Conservation (phyloP, 2,329 filamentous ascomycete genomes). For the Talaromyces sp. region DNA sequence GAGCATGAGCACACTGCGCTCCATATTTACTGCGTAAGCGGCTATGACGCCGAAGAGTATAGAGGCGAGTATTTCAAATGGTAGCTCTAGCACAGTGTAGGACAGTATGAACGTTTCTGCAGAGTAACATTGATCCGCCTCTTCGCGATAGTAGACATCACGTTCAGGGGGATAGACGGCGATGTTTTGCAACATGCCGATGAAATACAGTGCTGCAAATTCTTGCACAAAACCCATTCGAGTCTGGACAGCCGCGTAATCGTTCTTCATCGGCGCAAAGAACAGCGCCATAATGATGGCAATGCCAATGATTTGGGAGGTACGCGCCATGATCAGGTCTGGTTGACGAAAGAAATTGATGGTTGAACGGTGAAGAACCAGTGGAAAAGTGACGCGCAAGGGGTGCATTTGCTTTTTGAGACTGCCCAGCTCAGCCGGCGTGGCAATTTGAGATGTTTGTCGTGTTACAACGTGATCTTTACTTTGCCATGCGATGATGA, state of each 20-base stretch:
- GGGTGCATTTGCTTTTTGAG: slow-evolving; percentile 61
- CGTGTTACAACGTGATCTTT: slow-evolving; percentile 23
- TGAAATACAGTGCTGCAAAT: slow-evolving; percentile 54
- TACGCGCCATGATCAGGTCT: slow-evolving; percentile 59
- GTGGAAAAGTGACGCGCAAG: slow-evolving; percentile 60
- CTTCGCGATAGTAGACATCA: slow-evolving; percentile 73
- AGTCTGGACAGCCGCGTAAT: slow-evolving; percentile 68
- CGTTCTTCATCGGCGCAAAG: slow-evolving; percentile 66
- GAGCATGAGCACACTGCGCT: slow-evolving; percentile 60
- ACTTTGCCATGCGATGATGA: slow-evolving; percentile 58
- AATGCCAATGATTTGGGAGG: slow-evolving; percentile 64
- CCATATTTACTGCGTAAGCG: slow-evolving; percentile 62
- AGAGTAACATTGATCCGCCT: slow-evolving; percentile 68
- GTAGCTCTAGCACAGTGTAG: slow-evolving; percentile 67
- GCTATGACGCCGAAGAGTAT: slow-evolving; percentile 63
- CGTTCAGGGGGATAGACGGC: slow-evolving; percentile 68
- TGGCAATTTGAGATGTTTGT: slow-evolving; percentile 50
- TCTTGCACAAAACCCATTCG: slow-evolving; percentile 71
- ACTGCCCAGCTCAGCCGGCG: slow-evolving; percentile 68
- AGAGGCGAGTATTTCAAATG: slow-evolving; percentile 64
- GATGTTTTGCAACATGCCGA: slow-evolving; percentile 70
- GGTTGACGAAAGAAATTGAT: slow-evolving; percentile 69
- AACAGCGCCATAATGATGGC: slow-evolving; percentile 63
- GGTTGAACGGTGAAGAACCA: slow-evolving; percentile 63
- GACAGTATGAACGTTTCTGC: slow-evolving; percentile 67